A percentile compares a stretch with the other conserved stretches of the same genome.
Evolutionary conservation across 2,329 filamentous ascomycete genomes (phyloP).

Genomic region (Mycosphaerella arachidis): DNA sequence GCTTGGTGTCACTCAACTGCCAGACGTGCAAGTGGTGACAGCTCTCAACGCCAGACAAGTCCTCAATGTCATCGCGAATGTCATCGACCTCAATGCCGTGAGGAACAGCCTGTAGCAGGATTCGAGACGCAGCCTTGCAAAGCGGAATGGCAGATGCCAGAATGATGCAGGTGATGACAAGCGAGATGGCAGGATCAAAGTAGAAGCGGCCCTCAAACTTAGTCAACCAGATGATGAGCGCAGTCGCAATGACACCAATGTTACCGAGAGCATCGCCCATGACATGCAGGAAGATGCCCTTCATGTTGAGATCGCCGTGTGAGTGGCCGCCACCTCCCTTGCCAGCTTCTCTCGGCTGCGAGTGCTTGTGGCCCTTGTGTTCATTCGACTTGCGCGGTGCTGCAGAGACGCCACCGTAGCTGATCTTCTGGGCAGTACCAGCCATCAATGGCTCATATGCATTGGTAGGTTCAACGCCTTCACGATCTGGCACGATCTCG

Average conservation of each 20-base stretch:
- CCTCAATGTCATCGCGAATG: constrained; percentile 85
- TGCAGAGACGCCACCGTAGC: constrained; percentile 24
- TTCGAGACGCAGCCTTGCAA: constrained; percentile 74
- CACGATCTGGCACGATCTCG: constrained; percentile 42
- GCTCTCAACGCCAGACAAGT: constrained; percentile 76
- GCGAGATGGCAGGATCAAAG: constrained; percentile 84
- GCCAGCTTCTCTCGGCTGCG: constrained; percentile 60
- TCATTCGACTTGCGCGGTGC: constrained; percentile 33
- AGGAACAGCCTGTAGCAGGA: constrained; percentile 89
- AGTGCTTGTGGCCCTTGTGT: constrained; percentile 67
- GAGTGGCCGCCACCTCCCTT: constrained; percentile 61
- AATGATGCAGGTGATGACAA: constrained; percentile 82
- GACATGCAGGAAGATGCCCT: constrained; percentile 64
- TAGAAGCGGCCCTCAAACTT: constrained; percentile 78
- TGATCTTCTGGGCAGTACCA: constrained; percentile 29
- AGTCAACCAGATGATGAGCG: constrained; percentile 87
- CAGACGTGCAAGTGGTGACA: constrained; percentile 97
- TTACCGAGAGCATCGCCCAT: constrained; percentile 83
- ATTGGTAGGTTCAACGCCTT: constrained; percentile 31
- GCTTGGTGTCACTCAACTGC: constrained; percentile 92
- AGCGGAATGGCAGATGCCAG: constrained; percentile 71
- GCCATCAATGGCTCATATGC: constrained; percentile 23
- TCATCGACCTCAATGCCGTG: constrained; percentile 83
- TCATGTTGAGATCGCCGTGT: constrained; percentile 91
- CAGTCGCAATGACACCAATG: constrained; percentile 77